Base-by-base conservation (phyloP, 2,329 filamentous ascomycete genomes). In the Cercospora brassicicola region DNA sequence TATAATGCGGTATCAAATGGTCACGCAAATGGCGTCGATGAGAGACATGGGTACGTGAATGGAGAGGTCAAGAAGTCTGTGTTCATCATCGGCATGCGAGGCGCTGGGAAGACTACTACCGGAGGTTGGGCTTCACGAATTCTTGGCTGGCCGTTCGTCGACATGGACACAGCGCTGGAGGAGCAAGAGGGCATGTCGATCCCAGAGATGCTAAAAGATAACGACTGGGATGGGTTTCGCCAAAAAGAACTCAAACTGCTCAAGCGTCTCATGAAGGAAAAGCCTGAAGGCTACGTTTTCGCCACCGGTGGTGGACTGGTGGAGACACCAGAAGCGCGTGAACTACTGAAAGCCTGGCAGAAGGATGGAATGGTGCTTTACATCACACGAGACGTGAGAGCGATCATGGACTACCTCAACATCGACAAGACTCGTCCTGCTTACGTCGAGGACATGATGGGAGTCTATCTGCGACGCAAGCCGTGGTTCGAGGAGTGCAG, bases 61-160 rank as follows among this genome's bases (percentile, higher is more conserved):
- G 71, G 71, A 26, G 73, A 76, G 59, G 73, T 79, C 31, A 72
- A 87, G 73, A 86, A 87, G 59, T 97, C 94, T 0, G 90, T 98
- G 62, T 93, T 97, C 81, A 90, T 99, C 69, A 94, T 99, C 73
- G 95, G 95, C 9, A 99, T 99, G 95, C 89, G 95, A 72, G 95
- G 95, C 66, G 95, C 94, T 48, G 95, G 95, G 28, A 99, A 99
- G 83, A 97, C 95, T 0, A 99, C 95, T 0, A 91, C 92, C 39
- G 95, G 95, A 63, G 87, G 88, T 13, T 97, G 94, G 92, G 90
- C 95, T 76, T 89, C 91, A 0, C 87, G 87, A 69, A 86, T 91
- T 30, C 83, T 98, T 1, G 87, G 89, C 60, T 89, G 93, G 77
- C 89, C 91, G 6, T 90, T 97, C 69, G 82, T 96, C 64, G 95